phyloP scores from a whole-genome alignment of 495 filamentous ascomycete species.

The Penicillium dipodomyicola region DNA sequence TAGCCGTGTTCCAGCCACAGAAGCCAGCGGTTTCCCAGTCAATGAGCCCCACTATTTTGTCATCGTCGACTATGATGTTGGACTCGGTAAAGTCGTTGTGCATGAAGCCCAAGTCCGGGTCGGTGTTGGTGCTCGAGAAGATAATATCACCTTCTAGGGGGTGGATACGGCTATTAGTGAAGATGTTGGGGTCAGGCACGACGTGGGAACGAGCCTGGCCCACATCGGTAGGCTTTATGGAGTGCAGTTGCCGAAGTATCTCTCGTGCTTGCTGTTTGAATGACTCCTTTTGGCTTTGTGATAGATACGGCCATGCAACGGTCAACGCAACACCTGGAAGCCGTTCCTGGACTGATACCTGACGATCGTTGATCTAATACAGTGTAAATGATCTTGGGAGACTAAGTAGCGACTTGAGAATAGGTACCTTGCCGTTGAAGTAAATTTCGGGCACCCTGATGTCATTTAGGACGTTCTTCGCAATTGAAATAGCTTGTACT shows the following conservation, averaged over 20 bases:
- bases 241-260: slow-evolving; percentile 30
- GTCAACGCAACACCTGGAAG: slow-evolving; percentile 41
- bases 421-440: slow-evolving; percentile 40
- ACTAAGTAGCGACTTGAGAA: not conserved
- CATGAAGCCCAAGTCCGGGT: slow-evolving; percentile 38
- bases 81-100: slow-evolving; percentile 39
- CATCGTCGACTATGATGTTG: slow-evolving; percentile 43
- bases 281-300: slow-evolving; percentile 32
- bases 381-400: too few species aligned
- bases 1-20: slow-evolving; percentile 44
- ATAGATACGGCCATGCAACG: slow-evolving; percentile 47
- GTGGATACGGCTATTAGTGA: slow-evolving; percentile 21
- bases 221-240: slow-evolving; percentile 23
- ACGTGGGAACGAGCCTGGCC: slow-evolving; percentile 26
- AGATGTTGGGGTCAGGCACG: slow-evolving; percentile 23
- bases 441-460: slow-evolving; percentile 43
- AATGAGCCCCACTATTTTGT: slow-evolving; percentile 42
- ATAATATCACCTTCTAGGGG: slow-evolving; percentile 34
- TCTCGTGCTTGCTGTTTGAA: slow-evolving; percentile 43
- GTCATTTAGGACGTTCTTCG: slow-evolving; percentile 25
- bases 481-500: slow-evolving; percentile 34
- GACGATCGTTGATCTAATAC: slow-evolving; percentile 36
- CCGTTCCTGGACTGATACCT: slow-evolving; percentile 44
- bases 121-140: slow-evolving; percentile 26
- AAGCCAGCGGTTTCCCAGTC: slow-evolving; percentile 50